Evolutionary conservation across 2,329 filamentous ascomycete species (phyloP).

Genomic region (Venturia nashicola): DNA sequence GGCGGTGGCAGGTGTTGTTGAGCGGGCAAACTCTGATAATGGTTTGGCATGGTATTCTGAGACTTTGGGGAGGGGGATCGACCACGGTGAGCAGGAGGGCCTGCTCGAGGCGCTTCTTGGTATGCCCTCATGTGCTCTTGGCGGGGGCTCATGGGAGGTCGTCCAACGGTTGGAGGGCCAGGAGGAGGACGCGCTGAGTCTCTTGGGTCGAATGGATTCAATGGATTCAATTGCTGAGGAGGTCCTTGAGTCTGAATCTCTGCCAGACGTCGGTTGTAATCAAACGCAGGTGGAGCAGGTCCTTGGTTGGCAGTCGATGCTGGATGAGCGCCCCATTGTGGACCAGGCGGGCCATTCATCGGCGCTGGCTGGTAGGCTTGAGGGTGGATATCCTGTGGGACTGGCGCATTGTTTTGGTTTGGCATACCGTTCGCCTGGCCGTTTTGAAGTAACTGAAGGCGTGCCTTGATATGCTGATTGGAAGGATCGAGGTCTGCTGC

Average conservation of each 20-base stretch:
- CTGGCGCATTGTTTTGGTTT: constrained; percentile 63
- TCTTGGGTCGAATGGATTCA: constrained; percentile 72
- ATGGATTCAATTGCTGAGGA: constrained; percentile 45
- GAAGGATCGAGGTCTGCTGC: constrained; percentile 86
- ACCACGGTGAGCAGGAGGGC: constrained; percentile 32
- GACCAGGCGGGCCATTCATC: constrained; percentile 71
- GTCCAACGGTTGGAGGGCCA: constrained; percentile 58
- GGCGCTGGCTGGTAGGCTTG: constrained; percentile 81
- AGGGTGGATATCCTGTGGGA: constrained; percentile 91
- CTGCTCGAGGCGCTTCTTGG: constrained; percentile 47
- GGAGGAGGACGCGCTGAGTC: constrained; percentile 58
- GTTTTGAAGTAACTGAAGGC: constrained; percentile 76
- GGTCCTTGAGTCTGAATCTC: constrained; percentile 57
- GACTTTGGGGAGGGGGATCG: constrained; percentile 49
- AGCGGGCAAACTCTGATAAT: constrained; percentile 28
- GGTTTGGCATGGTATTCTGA: constrained; percentile 38
- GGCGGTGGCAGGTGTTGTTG: constrained; percentile 20
- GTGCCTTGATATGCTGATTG: constrained; percentile 93
- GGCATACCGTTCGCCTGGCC: constrained; percentile 59
- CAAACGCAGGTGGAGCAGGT: constrained; percentile 45
- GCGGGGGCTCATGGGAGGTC: constrained; percentile 41
- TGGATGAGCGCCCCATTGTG: constrained; percentile 72
- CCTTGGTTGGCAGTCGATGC: constrained; percentile 51
- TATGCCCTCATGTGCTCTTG: constrained; percentile 57
- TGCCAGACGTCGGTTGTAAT: constrained; percentile 57